Percentiles rank a stretch among this genome's conserved stretches.
Conservation (phyloP, 345 rosid genomes). For the Anastatica hierochuntica region DNA sequence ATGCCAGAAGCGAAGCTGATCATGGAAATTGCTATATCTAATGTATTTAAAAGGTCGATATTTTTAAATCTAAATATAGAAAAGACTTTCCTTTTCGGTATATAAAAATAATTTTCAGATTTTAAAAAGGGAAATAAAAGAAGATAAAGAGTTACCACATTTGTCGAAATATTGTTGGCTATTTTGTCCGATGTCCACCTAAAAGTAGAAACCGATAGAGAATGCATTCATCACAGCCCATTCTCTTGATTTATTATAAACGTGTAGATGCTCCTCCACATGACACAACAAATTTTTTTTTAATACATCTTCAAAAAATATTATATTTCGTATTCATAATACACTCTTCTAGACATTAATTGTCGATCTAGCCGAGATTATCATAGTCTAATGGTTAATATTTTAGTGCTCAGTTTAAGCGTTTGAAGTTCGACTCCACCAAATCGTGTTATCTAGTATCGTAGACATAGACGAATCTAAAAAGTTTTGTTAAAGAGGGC, state of each 20-base stretch:
- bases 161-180: slow-evolving; percentile 20
- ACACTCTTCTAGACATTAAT: slow-evolving; percentile 11
- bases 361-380: no score
- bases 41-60: no score
- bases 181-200: slow-evolving; percentile 17
- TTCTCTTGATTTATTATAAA: background rate
- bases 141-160: slow-evolving; percentile 11
- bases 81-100: background rate
- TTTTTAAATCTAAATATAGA: background rate
- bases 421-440: no score
- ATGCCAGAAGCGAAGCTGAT: no score
- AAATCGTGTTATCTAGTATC: no score
- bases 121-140: background rate
- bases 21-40: no score
- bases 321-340: slow-evolving; percentile 6
- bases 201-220: slow-evolving; percentile 21
- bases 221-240: slow-evolving; percentile 11
- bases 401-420: no score
- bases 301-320: no score
- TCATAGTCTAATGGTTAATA: no score
- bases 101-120: background rate
- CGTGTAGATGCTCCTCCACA: slow-evolving; percentile 4
- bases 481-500: no score
- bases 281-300: background rate
- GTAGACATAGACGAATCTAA: no score